phyloP scores from a whole-genome alignment of 495 filamentous ascomycete species.

The Penicilliopsis zonata region DNA sequence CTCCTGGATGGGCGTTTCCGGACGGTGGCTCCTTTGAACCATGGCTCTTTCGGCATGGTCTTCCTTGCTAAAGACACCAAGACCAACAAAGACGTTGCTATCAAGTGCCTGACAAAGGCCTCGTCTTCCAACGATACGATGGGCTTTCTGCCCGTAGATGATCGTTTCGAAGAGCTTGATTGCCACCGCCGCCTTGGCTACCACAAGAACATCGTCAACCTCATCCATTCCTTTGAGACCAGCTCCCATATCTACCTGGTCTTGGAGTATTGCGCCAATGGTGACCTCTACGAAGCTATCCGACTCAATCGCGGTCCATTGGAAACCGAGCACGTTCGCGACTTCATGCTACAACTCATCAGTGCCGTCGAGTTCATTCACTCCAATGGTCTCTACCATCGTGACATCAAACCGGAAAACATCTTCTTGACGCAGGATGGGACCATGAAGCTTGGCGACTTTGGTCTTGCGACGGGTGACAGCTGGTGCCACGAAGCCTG shows the following conservation, averaged over 20 bases:
- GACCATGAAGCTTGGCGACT: constrained; percentile 91
- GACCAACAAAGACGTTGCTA: constrained; percentile 70
- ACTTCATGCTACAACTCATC: constrained; percentile 91
- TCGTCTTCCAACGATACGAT: constrained; percentile 41
- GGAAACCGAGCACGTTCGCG: constrained; percentile 91
- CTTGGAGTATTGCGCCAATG: constrained; percentile 90
- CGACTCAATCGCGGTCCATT: constrained; percentile 73
- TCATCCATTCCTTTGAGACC: constrained; percentile 87
- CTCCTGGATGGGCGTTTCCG: constrained; percentile 77
- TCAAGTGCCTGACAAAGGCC: constrained; percentile 85
- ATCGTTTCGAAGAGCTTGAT: constrained; percentile 76
- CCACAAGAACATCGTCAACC: constrained; percentile 89
- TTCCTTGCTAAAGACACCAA: constrained; percentile 74
- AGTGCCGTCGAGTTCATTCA: constrained; percentile 88
- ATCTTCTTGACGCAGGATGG: constrained; percentile 85
- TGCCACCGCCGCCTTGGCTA: constrained; percentile 65
- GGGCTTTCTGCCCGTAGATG: constrained; percentile 53
- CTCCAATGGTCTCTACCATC: constrained; percentile 81
- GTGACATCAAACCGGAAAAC: constrained; percentile 99
- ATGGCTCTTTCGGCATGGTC: constrained; percentile 97
- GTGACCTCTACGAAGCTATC: constrained; percentile 96
- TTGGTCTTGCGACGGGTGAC: constrained; percentile 81
- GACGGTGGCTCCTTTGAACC: constrained; percentile 87
- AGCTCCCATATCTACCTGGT: constrained; percentile 82
- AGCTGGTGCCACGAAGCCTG: constrained; percentile 79